phyloP scores from a whole-genome alignment of 1,139 yeast species.

The Yamadazyma pseudoaaseri region DNA sequence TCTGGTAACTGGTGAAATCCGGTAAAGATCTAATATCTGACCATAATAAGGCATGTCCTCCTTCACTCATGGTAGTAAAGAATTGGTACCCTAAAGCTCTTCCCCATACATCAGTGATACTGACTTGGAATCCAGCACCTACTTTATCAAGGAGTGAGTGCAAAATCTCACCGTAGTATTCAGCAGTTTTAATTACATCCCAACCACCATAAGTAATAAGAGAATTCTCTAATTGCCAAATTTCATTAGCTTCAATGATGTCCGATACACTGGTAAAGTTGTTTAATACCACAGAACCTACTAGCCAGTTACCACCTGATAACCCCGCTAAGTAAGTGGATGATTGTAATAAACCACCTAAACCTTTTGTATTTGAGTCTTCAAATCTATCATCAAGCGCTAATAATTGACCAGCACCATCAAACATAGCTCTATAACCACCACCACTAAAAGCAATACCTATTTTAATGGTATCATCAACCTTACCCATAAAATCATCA shows the following conservation, averaged over 20 bases:
- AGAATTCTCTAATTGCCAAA: slow-evolving; percentile 71
- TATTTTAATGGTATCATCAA: slow-evolving; percentile 32
- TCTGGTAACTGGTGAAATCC: slow-evolving; percentile 54
- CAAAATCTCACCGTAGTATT: slow-evolving; percentile 53
- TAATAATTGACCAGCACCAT: slow-evolving; percentile 44
- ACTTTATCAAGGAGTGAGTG: slow-evolving; percentile 59
- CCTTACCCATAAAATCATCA: slow-evolving; percentile 42
- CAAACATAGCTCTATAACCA: slow-evolving; percentile 47
- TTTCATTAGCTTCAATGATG: slow-evolving; percentile 48
- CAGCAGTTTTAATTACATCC: slow-evolving; percentile 55
- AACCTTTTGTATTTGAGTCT: slow-evolving; percentile 42
- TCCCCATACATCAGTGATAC: slow-evolving; percentile 95
- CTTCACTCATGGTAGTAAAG: slow-evolving; percentile 54
- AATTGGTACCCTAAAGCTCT: slow-evolving; percentile 77
- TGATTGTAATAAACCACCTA: slow-evolving; percentile 77
- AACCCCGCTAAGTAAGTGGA: slow-evolving; percentile 76
- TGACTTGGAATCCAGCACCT: slow-evolving; percentile 74
- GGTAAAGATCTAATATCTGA: slow-evolving; percentile 54
- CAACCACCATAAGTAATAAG: slow-evolving; percentile 70
- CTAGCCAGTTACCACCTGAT: slow-evolving; percentile 87
- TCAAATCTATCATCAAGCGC: slow-evolving; percentile 34
- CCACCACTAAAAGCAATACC: slow-evolving; percentile 49
- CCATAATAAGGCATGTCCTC: slow-evolving; percentile 67
- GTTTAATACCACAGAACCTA: slow-evolving; percentile 76
- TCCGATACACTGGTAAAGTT: slow-evolving; percentile 75